Evolutionary conservation across 1,139 yeast species (phyloP).

Genomic region (Yamadazyma spencermartinsiae): DNA sequence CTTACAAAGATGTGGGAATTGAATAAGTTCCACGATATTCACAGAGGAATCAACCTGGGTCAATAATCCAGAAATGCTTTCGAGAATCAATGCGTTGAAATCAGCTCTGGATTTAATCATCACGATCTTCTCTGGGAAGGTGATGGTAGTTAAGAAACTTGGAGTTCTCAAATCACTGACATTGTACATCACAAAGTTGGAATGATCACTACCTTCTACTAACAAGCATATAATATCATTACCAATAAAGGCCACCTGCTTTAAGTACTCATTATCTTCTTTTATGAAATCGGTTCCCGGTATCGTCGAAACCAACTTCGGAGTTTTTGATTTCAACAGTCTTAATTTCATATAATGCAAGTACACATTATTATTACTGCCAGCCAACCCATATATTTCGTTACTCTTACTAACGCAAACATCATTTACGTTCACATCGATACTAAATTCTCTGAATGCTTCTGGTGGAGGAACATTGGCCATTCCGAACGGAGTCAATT

Average conservation of each 20-base stretch:
- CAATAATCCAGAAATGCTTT: slow-evolving; percentile 66
- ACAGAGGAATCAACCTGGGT: slow-evolving; percentile 35
- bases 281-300: slow-evolving; percentile 24
- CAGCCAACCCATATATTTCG: slow-evolving; percentile 56
- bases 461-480: slow-evolving; percentile 98
- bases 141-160: slow-evolving; percentile 37
- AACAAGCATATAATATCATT: slow-evolving; percentile 54
- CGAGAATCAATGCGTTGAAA: slow-evolving; percentile 52
- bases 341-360: slow-evolving; percentile 29
- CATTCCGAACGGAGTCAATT: slow-evolving; percentile 76
- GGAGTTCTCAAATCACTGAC: slow-evolving; percentile 43
- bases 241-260: slow-evolving; percentile 64
- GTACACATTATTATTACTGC: slow-evolving; percentile 34
- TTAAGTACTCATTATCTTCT: slow-evolving; percentile 53
- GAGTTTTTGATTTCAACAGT: slow-evolving; percentile 41
- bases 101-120: slow-evolving; percentile 58
- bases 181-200: slow-evolving; percentile 53
- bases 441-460: slow-evolving; percentile 64
- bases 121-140: slow-evolving; percentile 51
- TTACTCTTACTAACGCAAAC: slow-evolving; percentile 66
- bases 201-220: slow-evolving; percentile 50
- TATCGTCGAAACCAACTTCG: slow-evolving; percentile 41
- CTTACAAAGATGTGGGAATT: slow-evolving; percentile 70
- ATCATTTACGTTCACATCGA: slow-evolving; percentile 55
- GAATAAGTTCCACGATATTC: slow-evolving; percentile 32